Evolutionary conservation across 2,329 filamentous ascomycete species (phyloP).

Genomic region (Colletotrichum sp.): DNA sequence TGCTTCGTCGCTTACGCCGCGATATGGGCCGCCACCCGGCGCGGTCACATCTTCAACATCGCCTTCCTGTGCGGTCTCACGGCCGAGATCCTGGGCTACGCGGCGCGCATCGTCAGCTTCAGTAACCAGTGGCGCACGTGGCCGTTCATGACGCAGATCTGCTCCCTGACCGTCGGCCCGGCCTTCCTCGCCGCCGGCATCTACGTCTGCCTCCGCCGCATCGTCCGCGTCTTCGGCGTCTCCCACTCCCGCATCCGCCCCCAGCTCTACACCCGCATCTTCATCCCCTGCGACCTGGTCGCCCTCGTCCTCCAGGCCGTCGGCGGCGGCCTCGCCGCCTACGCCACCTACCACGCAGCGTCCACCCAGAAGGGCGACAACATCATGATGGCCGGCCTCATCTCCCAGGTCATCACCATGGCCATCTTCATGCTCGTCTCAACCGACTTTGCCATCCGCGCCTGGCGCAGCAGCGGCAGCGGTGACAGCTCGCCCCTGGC

Average conservation of each 20-base stretch:
- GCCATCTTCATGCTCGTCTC: constrained; percentile 57
- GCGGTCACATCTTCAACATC: constrained; percentile 55
- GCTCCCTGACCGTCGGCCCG: constrained; percentile 67
- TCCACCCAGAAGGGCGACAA: constrained; percentile 53
- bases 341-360: constrained; percentile 41
- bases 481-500: constrained; percentile 31
- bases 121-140: constrained; percentile 55
- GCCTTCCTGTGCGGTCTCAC: constrained; percentile 59
- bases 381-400: constrained; percentile 69
- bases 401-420: constrained; percentile 65
- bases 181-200: constrained; percentile 69
- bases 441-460: constrained; percentile 54
- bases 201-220: constrained; percentile 63
- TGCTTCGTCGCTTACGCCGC: constrained; percentile 46
- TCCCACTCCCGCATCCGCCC: constrained; percentile 55
- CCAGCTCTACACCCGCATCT: constrained; percentile 56
- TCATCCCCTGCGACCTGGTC: constrained; percentile 68
- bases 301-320: constrained; percentile 65
- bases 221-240: constrained; percentile 52
- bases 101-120: constrained; percentile 60
- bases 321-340: constrained; percentile 61
- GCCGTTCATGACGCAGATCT: constrained; percentile 61
- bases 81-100: constrained; percentile 65
- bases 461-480: constrained; percentile 34
- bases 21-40: constrained; percentile 47